Conservation (phyloP, 2,329 filamentous ascomycete species). For the Cyphellophora europaea region DNA sequence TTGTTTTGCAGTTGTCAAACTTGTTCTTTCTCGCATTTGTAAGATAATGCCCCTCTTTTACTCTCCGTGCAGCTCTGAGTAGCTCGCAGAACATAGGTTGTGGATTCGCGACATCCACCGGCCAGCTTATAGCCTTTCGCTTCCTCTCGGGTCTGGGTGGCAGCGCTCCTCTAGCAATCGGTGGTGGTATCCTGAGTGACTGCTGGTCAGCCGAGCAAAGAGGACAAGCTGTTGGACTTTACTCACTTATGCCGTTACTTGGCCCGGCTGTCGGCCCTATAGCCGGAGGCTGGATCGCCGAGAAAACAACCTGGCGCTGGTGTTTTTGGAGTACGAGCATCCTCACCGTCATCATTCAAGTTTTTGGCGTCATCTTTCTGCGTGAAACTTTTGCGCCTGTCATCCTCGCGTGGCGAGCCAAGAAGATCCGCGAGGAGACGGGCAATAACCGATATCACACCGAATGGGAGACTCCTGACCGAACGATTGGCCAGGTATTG, state of each 20-base stretch:
- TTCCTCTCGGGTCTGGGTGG: conserved; percentile 52
- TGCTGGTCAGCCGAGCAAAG: conserved; percentile 53
- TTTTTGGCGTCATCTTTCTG: conserved; percentile 52
- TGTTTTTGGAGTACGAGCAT: conserved; percentile 62
- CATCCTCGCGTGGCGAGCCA: conserved; percentile 50
- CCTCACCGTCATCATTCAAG: conserved; percentile 50
- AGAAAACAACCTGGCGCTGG: conserved; percentile 63
- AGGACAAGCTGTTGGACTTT: conserved; percentile 53
- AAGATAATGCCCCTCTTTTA: no score
- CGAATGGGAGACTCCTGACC: conserved; percentile 25
- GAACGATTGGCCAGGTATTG: conserved; percentile 16
- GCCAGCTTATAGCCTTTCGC: conserved; percentile 48
- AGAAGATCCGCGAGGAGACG: conserved; percentile 34
- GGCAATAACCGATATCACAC: conserved; percentile 28
- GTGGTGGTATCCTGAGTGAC: conserved; percentile 45
- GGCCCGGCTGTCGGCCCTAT: conserved; percentile 59
- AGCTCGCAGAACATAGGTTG: conserved; percentile 55
- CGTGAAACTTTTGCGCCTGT: conserved; percentile 59
- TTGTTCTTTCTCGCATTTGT: conserved; percentile 47
- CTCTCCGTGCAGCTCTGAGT: no score
- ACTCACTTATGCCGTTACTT: conserved; percentile 54
- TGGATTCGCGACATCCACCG: conserved; percentile 43
- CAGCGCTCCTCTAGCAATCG: conserved; percentile 44
- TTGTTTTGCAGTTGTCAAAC: conserved; percentile 46
- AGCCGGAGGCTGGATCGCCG: conserved; percentile 54